Base-by-base conservation (phyloP, 2,329 filamentous ascomycete species). In the Emericellopsis cladophorae region DNA sequence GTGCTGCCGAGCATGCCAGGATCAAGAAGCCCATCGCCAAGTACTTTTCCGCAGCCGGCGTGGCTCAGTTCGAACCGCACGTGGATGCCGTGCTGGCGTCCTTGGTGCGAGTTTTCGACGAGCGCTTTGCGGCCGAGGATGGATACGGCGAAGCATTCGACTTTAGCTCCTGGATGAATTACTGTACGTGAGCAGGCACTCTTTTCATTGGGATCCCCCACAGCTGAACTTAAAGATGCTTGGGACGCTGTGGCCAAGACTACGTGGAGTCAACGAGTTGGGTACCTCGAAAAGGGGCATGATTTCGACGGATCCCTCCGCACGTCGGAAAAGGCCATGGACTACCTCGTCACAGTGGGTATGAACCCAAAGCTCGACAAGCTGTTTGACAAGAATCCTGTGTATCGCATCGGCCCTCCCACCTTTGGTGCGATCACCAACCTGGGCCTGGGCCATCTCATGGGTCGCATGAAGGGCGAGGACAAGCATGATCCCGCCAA, bases 201-300 rank as follows among this genome's bases (percentile, higher is more conserved):
- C 24, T 10, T 4, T n/a, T 31, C 5, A 31, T 18, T 14, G n/a
- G n/a, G 22, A 14, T 10, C 8, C 10, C 10, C 22, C 26, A 2
- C 12, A 38, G 11, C 24, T 22, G 10, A 36, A 14, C 9, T 26
- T 7, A 23, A 18, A 41, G 37, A 31, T 22, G 46, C 61, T 14
- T 66, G 61, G 54, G 65, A 69, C 44, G 58, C 65, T 9, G 54
- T 67, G 42, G 60, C 61, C 32, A 52, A 58, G 35, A 49, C 63
- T 5, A 60, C 59, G 23, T 68, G 64, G 41, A 60, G 60, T 37
- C 51, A 57, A 11, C 58, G 55, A 26, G 58, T 67, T 44, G 65
- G 65, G 9, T 68, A 66, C 49, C 50, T 68, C 23, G 50, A 63
- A 18, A 47, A 55, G 6, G 54, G 45, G 7, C 34, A 24, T 37